Percentiles rank a stretch among this genome's conserved stretches.
These are phyloP conservation scores for Pestalotiopsis sp. DNA, from an alignment of 2,329 filamentous ascomycete species.

Conservation along the genomic window DNA sequence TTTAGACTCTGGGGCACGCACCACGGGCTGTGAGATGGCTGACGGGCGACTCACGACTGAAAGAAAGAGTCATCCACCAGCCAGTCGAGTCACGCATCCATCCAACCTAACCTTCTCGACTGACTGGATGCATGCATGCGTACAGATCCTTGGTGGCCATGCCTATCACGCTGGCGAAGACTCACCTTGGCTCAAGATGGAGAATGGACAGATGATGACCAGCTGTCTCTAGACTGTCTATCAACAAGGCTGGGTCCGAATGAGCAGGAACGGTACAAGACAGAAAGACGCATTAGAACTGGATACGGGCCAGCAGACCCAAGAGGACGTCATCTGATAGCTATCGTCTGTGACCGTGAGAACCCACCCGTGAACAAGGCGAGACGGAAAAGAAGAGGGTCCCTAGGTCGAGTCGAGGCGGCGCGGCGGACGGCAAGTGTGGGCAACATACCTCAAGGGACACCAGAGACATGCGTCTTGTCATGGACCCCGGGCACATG, in stretches of 20 bases:
- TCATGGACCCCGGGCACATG: neutral
- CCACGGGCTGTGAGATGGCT: neutral
- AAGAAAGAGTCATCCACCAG: neutral
- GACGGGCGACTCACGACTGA: neutral
- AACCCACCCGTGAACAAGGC: neutral
- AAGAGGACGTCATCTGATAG: neutral
- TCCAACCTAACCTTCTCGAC: too few species aligned
- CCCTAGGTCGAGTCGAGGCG: neutral
- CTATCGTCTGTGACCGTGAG: neutral
- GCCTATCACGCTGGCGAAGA: too few species aligned
- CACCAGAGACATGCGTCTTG: neutral
- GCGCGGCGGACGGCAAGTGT: neutral
- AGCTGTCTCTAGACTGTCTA: too few species aligned
- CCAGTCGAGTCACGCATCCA: slow-evolving; percentile 5
- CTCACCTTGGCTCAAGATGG: too few species aligned
- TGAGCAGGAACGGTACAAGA: too few species aligned
- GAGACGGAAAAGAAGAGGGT: neutral
- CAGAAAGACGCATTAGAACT: too few species aligned
- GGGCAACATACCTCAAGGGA: neutral
- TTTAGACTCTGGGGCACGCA: too few species aligned
- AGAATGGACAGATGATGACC: too few species aligned
- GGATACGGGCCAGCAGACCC: neutral
- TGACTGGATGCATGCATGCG: too few species aligned
- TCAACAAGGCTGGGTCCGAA: too few species aligned
- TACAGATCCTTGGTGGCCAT: too few species aligned